Evolutionary conservation across 1,284 basidiomycete species (phyloP).

Genomic region (Somion occarium): DNA sequence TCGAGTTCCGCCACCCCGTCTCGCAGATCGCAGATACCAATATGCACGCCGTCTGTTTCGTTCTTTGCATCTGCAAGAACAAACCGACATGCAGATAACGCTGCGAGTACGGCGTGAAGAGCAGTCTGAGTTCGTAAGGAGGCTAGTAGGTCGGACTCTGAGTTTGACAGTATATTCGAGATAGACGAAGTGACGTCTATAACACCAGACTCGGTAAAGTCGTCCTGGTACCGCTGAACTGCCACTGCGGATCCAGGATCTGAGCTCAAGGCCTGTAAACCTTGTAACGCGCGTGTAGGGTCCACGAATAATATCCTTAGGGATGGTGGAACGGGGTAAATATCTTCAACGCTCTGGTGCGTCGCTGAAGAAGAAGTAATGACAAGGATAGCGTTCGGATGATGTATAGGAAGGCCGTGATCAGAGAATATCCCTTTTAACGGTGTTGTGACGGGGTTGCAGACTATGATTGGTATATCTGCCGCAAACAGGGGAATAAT

Average conservation of each 20-base stretch:
- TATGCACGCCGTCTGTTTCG: slow-evolving; percentile 28
- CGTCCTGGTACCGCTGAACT: slow-evolving; percentile 60
- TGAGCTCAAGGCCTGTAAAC: slow-evolving; percentile 42
- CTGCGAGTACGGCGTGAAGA: slow-evolving; percentile 29
- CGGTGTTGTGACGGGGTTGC: slow-evolving; percentile 50
- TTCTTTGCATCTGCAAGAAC: slow-evolving; percentile 24
- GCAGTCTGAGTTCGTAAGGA: slow-evolving; percentile 27
- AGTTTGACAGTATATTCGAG: neutral
- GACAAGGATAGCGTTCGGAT: slow-evolving; percentile 49
- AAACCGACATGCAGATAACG: slow-evolving; percentile 29
- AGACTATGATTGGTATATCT: slow-evolving; percentile 55
- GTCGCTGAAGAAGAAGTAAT: slow-evolving; percentile 31
- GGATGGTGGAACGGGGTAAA: slow-evolving; percentile 10
- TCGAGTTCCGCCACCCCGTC: slow-evolving; percentile 29
- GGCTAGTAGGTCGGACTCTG: slow-evolving; percentile 10
- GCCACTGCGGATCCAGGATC: slow-evolving; percentile 40
- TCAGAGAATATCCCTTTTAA: slow-evolving; percentile 33
- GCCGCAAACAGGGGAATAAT: slow-evolving; percentile 36
- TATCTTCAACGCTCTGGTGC: slow-evolving; percentile 15
- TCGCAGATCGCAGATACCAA: slow-evolving; percentile 27
- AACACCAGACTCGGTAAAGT: slow-evolving; percentile 54
- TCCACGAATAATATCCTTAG: slow-evolving; percentile 45
- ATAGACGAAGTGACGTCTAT: slow-evolving; percentile 27
- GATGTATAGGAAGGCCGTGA: slow-evolving; percentile 32
- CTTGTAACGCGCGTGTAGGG: slow-evolving; percentile 49